phyloP scores from a whole-genome alignment of 176 grass and related monocot species.

The Cymbopogon citratus region DNA sequence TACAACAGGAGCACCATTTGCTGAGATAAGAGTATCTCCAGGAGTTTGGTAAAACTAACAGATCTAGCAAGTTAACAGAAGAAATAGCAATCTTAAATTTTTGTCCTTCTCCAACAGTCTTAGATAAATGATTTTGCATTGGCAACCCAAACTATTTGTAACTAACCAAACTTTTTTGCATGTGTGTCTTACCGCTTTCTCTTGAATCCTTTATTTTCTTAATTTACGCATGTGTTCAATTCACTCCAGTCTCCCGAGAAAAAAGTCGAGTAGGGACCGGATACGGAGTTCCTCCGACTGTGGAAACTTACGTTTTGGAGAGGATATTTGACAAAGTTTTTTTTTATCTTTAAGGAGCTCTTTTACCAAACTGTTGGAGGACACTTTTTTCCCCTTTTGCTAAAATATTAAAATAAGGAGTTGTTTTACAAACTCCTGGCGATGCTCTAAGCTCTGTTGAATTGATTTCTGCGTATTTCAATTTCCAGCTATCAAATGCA shows the following conservation, averaged over 20 bases:
- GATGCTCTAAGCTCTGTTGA: background rate
- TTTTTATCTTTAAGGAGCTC: background rate
- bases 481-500: slow-evolving; percentile 16
- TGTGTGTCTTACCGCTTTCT: background rate
- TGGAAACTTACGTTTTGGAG: background rate
- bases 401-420: background rate
- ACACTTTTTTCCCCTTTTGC: background rate
- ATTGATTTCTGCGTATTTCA: background rate
- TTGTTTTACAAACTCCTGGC: background rate
- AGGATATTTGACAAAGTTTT: background rate
- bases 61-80: too few species aligned
- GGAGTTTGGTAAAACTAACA: too few species aligned
- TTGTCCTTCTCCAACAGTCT: too few species aligned
- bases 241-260: background rate
- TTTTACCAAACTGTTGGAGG: background rate
- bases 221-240: background rate
- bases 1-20: background rate
- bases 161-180: background rate
- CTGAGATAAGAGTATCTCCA: background rate
- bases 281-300: background rate
- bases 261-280: background rate
- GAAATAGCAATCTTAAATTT: too few species aligned
- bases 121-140: too few species aligned
- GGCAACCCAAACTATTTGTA: background rate
- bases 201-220: background rate